Base-by-base conservation (phyloP, 2,329 filamentous ascomycete genomes). In the Paecilomyces fulvus region DNA sequence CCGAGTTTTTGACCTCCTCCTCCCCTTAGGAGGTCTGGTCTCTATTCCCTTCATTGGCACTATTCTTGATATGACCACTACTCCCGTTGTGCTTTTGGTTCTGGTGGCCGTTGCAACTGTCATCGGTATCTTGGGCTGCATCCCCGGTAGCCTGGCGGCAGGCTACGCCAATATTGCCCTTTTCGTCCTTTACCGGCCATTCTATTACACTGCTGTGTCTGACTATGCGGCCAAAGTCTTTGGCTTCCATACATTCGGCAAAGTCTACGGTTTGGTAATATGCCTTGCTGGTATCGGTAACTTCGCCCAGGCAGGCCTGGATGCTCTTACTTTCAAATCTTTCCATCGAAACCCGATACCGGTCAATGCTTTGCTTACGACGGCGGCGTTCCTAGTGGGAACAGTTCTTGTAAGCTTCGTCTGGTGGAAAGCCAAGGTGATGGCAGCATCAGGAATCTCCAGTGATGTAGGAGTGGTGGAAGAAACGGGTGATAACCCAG, bases 171-270 rank as follows among this genome's bases (percentile, higher is more conserved):
- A 92, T 63, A 78, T 96, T 54, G 75, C 79, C 50, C 80, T 96
- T 9, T 95, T 96, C 67, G 89, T 92, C 17, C 70, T 94, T 12
- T 95, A 94, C 70, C 82, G 91, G 0, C 90, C 90, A 0, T 86
- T 95, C 56, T 95, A 94, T 74, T 95, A 95, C 73, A 94, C 90
- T 0, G 83, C 89, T 2, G 88, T 95, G 9, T 91, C 87, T 57
- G 91, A 96, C 74, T 95, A 95, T 71, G 83, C 84, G 20, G 90
- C 90, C 59, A 95, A 95, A 74, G 90, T 96, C 33, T 96, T 96
- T 69, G 91, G 91, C 14, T 95, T 95, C 74, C 81, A 85, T 59
- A 95, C 90, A 0, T 96, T 96, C 64, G 92, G 91, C 50, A 95
- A 89, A 56, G 90, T 96, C n/a, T 96, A 96, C 72, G 91, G 91